Conservation (phyloP, 257 asterid genomes). For the Solanum etuberosum region DNA sequence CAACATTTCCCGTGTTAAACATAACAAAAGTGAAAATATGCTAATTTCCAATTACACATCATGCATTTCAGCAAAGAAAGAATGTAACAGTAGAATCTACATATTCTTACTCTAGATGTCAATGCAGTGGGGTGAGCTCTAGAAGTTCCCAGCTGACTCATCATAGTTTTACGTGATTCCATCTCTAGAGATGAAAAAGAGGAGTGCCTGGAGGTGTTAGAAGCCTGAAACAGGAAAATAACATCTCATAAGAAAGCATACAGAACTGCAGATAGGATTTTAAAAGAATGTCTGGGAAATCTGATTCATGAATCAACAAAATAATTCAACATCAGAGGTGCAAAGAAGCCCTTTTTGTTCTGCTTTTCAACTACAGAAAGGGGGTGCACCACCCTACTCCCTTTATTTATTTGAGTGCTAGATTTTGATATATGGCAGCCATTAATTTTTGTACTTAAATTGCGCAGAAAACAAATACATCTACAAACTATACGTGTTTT, state of each 20-base stretch:
- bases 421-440: not conserved
- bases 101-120: conserved; percentile 71
- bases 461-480: not conserved
- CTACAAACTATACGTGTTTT: not conserved
- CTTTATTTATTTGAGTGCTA: not conserved
- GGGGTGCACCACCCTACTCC: not conserved
- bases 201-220: conserved; percentile 97
- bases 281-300: not conserved
- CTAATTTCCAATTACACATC: not conserved
- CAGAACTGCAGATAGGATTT: not conserved
- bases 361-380: not conserved
- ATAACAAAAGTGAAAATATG: not conserved
- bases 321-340: not conserved
- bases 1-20: not conserved
- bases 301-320: not conserved
- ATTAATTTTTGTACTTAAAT: not conserved
- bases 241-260: not conserved
- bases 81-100: not conserved
- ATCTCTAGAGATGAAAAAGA: conserved; percentile 86
- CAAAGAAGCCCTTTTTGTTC: not conserved
- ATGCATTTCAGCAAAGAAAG: not conserved
- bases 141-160: conserved; percentile 67
- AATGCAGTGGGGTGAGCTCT: conserved; percentile 70
- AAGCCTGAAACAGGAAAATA: conserved; percentile 55
- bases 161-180: conserved; percentile 68